Percentiles rank a stretch among this genome's conserved stretches.
Evolutionary conservation across 1,139 yeast species (phyloP).

Genomic region (Yamadazyma siamensis): DNA sequence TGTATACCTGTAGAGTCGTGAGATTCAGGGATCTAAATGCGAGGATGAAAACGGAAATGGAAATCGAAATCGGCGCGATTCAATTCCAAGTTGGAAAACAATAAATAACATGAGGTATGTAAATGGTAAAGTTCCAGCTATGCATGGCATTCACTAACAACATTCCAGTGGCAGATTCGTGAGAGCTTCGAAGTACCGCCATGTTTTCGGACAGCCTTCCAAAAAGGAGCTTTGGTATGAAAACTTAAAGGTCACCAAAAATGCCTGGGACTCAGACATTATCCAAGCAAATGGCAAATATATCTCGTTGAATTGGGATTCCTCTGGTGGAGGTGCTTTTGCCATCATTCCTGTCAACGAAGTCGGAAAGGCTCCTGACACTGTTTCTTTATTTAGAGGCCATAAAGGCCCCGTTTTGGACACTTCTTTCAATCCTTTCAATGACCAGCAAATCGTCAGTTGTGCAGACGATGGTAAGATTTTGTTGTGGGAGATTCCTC

Average conservation of each 20-base stretch:
- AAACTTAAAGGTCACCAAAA: slow-evolving; percentile 77
- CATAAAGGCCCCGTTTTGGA: slow-evolving; percentile 94
- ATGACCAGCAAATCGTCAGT: slow-evolving; percentile 71
- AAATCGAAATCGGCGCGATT: no score
- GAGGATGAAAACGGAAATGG: no score
- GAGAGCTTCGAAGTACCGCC: slow-evolving; percentile 94
- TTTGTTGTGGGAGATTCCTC: slow-evolving; percentile 84
- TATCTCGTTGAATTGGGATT: slow-evolving; percentile 85
- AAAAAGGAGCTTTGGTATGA: slow-evolving; percentile 89
- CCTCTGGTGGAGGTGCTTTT: slow-evolving; percentile 97
- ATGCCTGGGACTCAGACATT: slow-evolving; percentile 95
- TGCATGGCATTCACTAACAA: slow-evolving; percentile 8
- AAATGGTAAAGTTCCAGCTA: no score
- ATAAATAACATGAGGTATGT: slow-evolving; percentile 9
- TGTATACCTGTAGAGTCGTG: no score
- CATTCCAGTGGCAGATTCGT: slow-evolving; percentile 77
- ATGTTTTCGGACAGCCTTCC: slow-evolving; percentile 88
- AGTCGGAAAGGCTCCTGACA: slow-evolving; percentile 92
- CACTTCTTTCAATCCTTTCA: slow-evolving; percentile 91
- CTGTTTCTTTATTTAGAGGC: slow-evolving; percentile 89
- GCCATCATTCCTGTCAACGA: slow-evolving; percentile 85
- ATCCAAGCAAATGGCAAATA: slow-evolving; percentile 78
- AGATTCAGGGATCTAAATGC: no score
- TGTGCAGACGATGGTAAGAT: slow-evolving; percentile 92
- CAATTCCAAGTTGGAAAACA: no score